phyloP scores from a whole-genome alignment of 1,139 yeast genomes.

The Blastobotrys illinoisensis region DNA sequence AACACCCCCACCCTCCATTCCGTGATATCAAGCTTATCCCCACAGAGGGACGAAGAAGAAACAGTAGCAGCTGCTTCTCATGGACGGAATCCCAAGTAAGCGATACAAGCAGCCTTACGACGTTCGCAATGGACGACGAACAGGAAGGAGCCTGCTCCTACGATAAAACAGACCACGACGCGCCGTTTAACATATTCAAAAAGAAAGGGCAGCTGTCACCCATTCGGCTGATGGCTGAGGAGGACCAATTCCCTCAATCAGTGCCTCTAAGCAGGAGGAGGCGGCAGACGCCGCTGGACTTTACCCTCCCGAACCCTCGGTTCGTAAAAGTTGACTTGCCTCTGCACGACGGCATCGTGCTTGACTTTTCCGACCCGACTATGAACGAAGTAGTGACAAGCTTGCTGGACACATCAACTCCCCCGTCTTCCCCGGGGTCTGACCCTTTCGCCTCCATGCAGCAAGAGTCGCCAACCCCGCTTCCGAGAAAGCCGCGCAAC shows the following conservation, averaged over 20 bases:
- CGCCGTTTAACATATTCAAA: background rate
- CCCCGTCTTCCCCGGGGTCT: background rate
- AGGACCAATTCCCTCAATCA: background rate
- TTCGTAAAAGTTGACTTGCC: conserved; percentile 3
- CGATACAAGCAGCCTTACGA: background rate
- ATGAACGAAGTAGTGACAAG: background rate
- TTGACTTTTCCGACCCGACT: background rate
- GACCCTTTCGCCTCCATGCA: background rate
- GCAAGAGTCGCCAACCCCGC: background rate
- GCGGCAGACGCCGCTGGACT: background rate
- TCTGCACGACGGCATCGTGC: conserved; percentile 4
- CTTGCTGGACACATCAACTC: background rate
- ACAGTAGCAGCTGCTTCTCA: background rate
- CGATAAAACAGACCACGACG: background rate
- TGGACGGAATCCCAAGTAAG: background rate
- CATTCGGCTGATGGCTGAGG: background rate
- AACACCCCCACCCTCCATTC: background rate
- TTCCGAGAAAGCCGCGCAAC: background rate
- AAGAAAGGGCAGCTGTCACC: background rate
- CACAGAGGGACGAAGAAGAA: background rate
- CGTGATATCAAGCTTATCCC: background rate
- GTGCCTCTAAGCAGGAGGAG: background rate
- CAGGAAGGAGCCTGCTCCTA: background rate
- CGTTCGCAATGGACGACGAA: background rate
- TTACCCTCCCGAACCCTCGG: background rate